These are phyloP conservation scores for Cephalotrichum gorgonifer DNA, from an alignment of 2,329 filamentous ascomycete species.

Conservation along the genomic window DNA sequence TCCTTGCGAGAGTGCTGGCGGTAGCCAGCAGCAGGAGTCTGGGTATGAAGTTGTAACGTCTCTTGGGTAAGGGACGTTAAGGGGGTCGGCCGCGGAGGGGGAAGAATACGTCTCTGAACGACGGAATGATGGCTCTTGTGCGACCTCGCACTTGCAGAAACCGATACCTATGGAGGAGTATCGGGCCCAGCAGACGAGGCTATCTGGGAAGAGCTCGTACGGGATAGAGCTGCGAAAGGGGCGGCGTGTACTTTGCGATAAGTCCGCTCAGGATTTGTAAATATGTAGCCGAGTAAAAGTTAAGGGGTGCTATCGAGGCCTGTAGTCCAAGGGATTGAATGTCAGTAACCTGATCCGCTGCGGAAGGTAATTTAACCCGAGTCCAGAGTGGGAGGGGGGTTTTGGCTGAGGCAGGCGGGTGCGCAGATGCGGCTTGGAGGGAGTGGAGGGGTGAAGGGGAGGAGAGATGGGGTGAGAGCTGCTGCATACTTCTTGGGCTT, in stretches of 20 bases:
- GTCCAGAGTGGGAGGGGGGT: background rate
- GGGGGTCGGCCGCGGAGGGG: constrained; percentile 79
- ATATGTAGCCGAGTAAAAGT: background rate
- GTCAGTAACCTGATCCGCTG: constrained; percentile 5
- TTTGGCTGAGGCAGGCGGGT: background rate
- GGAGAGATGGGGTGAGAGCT: constrained; percentile 11
- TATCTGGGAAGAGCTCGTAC: constrained; percentile 9
- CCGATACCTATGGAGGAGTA: constrained; percentile 77
- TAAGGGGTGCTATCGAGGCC: constrained; percentile 51
- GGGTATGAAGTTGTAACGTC: constrained; percentile 40
- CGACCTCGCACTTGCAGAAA: constrained; percentile 58
- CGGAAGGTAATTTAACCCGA: too few species aligned
- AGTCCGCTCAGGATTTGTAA: background rate
- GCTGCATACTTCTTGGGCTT: constrained; percentile 81
- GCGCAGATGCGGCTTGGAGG: background rate
- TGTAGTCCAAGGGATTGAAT: constrained; percentile 17
- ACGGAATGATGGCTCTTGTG: constrained; percentile 75
- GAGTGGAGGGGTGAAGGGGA: too few species aligned
- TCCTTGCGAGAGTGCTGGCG: constrained; percentile 62
- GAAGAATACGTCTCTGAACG: constrained; percentile 70
- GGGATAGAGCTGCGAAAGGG: background rate
- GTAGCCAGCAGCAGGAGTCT: constrained; percentile 62
- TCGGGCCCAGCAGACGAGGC: constrained; percentile 63
- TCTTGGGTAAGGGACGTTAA: constrained; percentile 64
- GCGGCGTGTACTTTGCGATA: background rate